Conservation (phyloP, 2,329 filamentous ascomycete species). For the Rasamsonia emersonii region DNA sequence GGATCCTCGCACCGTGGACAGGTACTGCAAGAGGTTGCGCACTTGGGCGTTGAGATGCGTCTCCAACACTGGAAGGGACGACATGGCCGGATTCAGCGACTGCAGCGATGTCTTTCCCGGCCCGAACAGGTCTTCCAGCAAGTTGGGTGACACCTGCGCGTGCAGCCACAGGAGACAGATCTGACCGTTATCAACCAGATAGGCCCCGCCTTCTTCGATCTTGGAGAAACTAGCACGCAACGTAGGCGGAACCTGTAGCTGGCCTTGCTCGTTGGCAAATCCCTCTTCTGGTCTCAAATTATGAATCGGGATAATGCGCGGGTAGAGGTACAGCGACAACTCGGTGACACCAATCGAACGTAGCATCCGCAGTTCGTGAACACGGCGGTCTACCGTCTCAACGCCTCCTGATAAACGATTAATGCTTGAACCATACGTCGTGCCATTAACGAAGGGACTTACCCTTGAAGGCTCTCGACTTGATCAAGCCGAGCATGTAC, state of each 20-base stretch:
- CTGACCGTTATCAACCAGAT: slow-evolving; percentile 93
- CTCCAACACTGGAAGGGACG: slow-evolving; percentile 71
- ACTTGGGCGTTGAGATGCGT: slow-evolving; percentile 93
- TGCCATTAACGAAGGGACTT: too few relatives aligned
- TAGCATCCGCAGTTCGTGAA: slow-evolving; percentile 86
- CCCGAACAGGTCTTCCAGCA: slow-evolving; percentile 85
- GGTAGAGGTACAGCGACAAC: slow-evolving; percentile 86
- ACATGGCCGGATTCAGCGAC: slow-evolving; percentile 70
- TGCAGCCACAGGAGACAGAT: slow-evolving; percentile 89
- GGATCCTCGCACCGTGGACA: slow-evolving; percentile 69
- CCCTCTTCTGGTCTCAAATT: slow-evolving; percentile 81
- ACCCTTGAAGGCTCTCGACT: slow-evolving; percentile 84
- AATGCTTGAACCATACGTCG: too few relatives aligned
- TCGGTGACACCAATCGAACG: slow-evolving; percentile 80
- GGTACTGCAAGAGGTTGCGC: slow-evolving; percentile 83
- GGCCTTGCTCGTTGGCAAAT: slow-evolving; percentile 85
- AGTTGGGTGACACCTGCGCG: slow-evolving; percentile 80
- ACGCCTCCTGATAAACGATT: slow-evolving; percentile 44
- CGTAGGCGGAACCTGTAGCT: slow-evolving; percentile 72
- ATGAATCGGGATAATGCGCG: slow-evolving; percentile 84
- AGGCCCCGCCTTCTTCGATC: slow-evolving; percentile 87
- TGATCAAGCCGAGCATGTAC: slow-evolving; percentile 85
- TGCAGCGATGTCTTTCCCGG: slow-evolving; percentile 62
- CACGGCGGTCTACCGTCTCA: slow-evolving; percentile 81
- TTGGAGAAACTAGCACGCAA: slow-evolving; percentile 77